A percentile compares a stretch with the other conserved stretches of the same genome.
phyloP scores from a whole-genome alignment of 2,329 filamentous ascomycete genomes.

The Pseudocercospora fuligena region DNA sequence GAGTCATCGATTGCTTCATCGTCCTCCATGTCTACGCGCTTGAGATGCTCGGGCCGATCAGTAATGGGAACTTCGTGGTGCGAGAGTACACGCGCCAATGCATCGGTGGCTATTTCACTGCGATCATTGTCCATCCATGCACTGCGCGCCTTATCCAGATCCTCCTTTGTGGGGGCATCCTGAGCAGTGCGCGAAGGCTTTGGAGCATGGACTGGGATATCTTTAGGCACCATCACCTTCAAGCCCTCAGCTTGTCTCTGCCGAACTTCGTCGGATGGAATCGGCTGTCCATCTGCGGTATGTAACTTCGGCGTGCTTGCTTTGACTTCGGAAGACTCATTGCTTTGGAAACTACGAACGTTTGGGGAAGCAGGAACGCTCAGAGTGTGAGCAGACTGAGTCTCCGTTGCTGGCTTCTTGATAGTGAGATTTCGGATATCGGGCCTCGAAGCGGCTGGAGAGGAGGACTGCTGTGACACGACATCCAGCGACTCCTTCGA shows the following conservation, averaged over 20 bases:
- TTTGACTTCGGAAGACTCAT: constrained; percentile 16
- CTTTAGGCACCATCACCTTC: background rate
- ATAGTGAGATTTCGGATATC: constrained; percentile 12
- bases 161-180: constrained; percentile 28
- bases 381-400: constrained; percentile 24
- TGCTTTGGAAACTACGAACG: constrained; percentile 23
- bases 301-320: constrained; percentile 24
- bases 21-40: constrained; percentile 13
- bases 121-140: constrained; percentile 35
- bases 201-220: background rate
- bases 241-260: constrained; percentile 10
- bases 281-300: constrained; percentile 26
- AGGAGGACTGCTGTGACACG: constrained; percentile 30
- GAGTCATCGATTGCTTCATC: constrained; percentile 32
- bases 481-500: constrained; percentile 32
- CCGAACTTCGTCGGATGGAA: constrained; percentile 21
- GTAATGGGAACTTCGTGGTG: constrained; percentile 33
- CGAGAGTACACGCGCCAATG: constrained; percentile 39
- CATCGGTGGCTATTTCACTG: constrained; percentile 36
- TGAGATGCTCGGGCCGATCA: constrained; percentile 23
- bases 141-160: constrained; percentile 34
- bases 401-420: constrained; percentile 28
- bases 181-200: constrained; percentile 12
- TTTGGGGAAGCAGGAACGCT: constrained; percentile 32
- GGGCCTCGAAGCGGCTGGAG: constrained; percentile 24